Evolutionary conservation across 352 stramenopile species (phyloP), one percentile per base, ranked within the genome.

Genomic region (Blastocystis sp.): DNA sequence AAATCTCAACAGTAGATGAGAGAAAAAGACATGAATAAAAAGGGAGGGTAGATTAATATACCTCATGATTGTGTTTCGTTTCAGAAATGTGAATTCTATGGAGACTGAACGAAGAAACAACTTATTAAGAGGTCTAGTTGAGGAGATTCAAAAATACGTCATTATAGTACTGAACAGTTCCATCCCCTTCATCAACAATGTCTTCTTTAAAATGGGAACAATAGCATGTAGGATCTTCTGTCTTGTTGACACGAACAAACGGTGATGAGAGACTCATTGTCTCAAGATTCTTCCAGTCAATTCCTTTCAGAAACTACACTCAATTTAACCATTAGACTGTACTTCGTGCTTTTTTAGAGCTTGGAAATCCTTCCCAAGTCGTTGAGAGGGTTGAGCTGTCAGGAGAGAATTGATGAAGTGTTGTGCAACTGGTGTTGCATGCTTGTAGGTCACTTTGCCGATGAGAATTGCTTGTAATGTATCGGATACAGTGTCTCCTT

Each of bases 181-280:
- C 51, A 42, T 40, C 70, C 6, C 48, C 42, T 81, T 81, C 70
- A 59, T 81, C 70, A 0, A 81, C 37, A 64, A 81, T 62, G 24
- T 81, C 70, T 24, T 81, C 70, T 56, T 81, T 81, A 54, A 64
- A 81, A 40, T 62, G 70, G 9, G 42, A 51, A 37, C 48, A 64
- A 37, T 64, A 81, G 42, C 44, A 81, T 15, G 70, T 81, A 2
- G 53, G 70, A 40, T 81, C 70, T 60, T 33, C 70, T 3, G 44
- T 17, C 27, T 81, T 81, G 42, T 19, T 40, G 11, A 56, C 27
- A n/a, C 70, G 70, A 59, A 81, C 42, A 0, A 81, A 24, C 37
- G 70, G 70, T 0, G 70, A 81, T 17, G 70, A 11, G 44, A 64
- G 59, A 15, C 35, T 30, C 48, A 33, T 17, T 51, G 59, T 81